These are phyloP conservation scores for Stylonectria norvegica DNA, from an alignment of 2,329 filamentous ascomycete genomes.

Conservation along the genomic window DNA sequence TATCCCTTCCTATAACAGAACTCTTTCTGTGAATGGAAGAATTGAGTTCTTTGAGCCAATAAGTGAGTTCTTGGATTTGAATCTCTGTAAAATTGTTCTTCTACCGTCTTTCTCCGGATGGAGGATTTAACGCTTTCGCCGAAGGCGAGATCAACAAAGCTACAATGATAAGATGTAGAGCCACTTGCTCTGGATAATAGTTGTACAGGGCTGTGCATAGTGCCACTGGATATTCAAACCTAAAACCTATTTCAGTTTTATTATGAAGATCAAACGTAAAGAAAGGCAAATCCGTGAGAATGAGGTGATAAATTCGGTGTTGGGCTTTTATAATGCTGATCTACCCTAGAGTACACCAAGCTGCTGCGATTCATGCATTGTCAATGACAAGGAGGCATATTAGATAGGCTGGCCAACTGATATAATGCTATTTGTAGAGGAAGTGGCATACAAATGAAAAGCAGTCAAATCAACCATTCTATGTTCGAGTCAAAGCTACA, in stretches of 20 bases:
- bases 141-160: too few relatives aligned
- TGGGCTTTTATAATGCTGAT: neutral
- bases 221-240: too few relatives aligned
- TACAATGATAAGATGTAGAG: too few relatives aligned
- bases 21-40: too few relatives aligned
- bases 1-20: too few relatives aligned
- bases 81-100: too few relatives aligned
- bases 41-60: too few relatives aligned
- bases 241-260: neutral
- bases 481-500: neutral
- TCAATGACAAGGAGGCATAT: neutral
- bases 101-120: too few relatives aligned
- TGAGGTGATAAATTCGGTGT: neutral
- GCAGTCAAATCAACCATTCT: neutral
- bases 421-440: neutral
- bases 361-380: neutral
- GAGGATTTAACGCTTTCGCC: too few relatives aligned
- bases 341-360: neutral
- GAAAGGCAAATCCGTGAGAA: neutral
- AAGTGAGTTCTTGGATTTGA: too few relatives aligned
- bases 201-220: too few relatives aligned
- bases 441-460: neutral
- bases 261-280: neutral
- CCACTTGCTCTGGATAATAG: too few relatives aligned
- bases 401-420: neutral